A percentile compares a stretch with the other conserved stretches of the same genome.
Evolutionary conservation across 495 filamentous ascomycete species (phyloP).

Genomic region (Clavariopsis aquatica): DNA sequence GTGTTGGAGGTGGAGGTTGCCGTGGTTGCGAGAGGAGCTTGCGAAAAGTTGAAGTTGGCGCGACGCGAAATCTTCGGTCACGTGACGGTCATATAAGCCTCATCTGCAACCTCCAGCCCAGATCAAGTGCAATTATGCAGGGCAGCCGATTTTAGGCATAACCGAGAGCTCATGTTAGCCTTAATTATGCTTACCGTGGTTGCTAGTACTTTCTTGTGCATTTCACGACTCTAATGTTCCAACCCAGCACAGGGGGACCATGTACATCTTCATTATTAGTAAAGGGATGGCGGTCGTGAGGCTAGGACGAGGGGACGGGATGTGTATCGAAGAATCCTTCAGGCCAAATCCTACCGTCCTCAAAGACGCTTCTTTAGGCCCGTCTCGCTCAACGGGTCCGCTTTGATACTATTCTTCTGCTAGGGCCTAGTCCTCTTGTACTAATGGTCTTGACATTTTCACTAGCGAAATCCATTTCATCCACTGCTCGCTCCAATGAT

Average conservation of each 20-base stretch:
- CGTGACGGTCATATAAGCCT: not conserved
- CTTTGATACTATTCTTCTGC: not conserved
- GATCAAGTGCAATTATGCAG: no score
- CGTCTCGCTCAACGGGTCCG: not conserved
- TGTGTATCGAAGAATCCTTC: not conserved
- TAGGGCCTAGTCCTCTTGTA: no score
- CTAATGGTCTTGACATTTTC: not conserved
- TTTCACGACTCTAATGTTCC: no score
- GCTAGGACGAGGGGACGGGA: not conserved
- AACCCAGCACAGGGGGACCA: not conserved
- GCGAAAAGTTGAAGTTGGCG: not conserved
- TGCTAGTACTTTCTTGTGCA: no score
- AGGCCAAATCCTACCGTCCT: not conserved
- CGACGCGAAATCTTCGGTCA: not conserved
- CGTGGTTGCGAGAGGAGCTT: not conserved
- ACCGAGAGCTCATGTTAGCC: not conserved
- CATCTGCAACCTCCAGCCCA: no score
- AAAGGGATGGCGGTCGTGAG: not conserved
- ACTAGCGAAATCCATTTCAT: conserved; percentile 6
- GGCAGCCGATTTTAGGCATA: no score
- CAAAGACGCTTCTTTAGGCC: not conserved
- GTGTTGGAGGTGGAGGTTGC: not conserved
- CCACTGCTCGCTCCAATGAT: not conserved
- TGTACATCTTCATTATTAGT: not conserved
- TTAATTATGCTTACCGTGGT: not conserved